Evolutionary conservation across 1,284 basidiomycete species (phyloP).

Genomic region (Marasmius tenuissimus): DNA sequence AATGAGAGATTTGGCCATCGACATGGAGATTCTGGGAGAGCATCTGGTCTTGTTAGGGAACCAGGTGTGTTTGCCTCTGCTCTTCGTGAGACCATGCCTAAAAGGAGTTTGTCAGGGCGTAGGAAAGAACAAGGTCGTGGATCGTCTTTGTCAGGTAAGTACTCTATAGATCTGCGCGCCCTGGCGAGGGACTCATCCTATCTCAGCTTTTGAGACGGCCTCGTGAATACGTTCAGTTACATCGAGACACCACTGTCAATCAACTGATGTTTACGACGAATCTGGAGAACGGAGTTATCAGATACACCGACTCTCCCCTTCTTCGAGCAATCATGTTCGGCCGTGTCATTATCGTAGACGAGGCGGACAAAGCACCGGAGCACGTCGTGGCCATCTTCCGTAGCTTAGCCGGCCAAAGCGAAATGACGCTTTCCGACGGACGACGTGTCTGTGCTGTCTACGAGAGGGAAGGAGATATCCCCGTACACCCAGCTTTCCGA

Average conservation of each 20-base stretch:
- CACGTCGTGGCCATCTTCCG: constrained; percentile 70
- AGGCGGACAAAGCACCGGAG: constrained; percentile 71
- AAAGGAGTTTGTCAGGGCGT: constrained; percentile 43
- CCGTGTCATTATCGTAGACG: constrained; percentile 64
- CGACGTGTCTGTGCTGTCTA: constrained; percentile 47
- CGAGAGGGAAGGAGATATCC: constrained; percentile 53
- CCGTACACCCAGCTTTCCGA: constrained; percentile 62
- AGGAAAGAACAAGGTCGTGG: constrained; percentile 69
- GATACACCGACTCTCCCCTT: constrained; percentile 63
- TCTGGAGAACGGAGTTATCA: constrained; percentile 54
- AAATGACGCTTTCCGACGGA: constrained; percentile 62
- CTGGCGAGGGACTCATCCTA: neutral
- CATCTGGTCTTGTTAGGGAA: constrained; percentile 68
- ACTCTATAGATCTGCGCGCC: neutral
- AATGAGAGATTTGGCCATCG: constrained; percentile 63
- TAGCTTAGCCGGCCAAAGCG: constrained; percentile 62
- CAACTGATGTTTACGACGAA: constrained; percentile 69
- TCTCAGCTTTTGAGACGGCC: constrained; percentile 55
- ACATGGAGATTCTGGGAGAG: constrained; percentile 58
- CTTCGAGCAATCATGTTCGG: constrained; percentile 60
- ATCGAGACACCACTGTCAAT: constrained; percentile 67
- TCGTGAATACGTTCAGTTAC: constrained; percentile 68
- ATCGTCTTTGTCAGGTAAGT: constrained; percentile 57
- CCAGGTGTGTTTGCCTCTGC: constrained; percentile 39
- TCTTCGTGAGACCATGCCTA: neutral